These are phyloP conservation scores for Penicillium goetzii DNA, from an alignment of 495 filamentous ascomycete genomes.

Conservation along the genomic window DNA sequence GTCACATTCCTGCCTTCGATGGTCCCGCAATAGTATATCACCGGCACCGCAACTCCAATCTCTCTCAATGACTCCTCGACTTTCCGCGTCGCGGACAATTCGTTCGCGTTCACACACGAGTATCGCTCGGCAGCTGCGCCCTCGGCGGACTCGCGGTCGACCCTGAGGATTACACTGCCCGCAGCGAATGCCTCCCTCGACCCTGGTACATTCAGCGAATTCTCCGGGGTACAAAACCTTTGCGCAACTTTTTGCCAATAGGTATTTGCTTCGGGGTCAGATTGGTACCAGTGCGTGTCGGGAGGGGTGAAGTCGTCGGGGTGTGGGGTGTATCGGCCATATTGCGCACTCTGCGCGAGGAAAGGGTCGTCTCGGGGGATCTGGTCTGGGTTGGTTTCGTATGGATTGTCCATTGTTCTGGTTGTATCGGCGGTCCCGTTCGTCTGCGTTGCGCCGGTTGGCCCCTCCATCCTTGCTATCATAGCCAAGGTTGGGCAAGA, in stretches of 20 bases:
- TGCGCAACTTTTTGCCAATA: conserved; percentile 45
- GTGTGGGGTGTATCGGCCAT: conserved; percentile 49
- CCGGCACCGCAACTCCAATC: conserved; percentile 42
- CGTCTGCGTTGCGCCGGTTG: conserved; percentile 28
- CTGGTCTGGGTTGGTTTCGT: conserved; percentile 41
- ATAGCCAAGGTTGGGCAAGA: conserved; percentile 25
- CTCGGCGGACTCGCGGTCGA: conserved; percentile 37
- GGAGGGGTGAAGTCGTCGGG: conserved; percentile 45
- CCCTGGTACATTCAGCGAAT: conserved; percentile 41
- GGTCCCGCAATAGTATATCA: conserved; percentile 45
- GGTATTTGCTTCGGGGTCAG: conserved; percentile 33
- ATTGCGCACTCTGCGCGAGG: conserved; percentile 39
- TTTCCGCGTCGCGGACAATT: conserved; percentile 44
- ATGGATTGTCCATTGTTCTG: conserved; percentile 30
- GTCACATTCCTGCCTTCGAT: conserved; percentile 48
- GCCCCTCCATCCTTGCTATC: conserved; percentile 30
- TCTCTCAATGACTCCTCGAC: conserved; percentile 41
- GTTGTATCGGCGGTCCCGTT: conserved; percentile 32
- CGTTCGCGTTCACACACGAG: conserved; percentile 64
- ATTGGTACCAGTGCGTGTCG: conserved; percentile 40
- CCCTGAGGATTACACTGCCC: conserved; percentile 45
- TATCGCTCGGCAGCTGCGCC: conserved; percentile 36
- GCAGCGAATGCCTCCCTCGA: conserved; percentile 43
- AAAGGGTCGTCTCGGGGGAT: conserved; percentile 46
- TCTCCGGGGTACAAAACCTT: conserved; percentile 36